Evolutionary conservation across 805 yeast genomes (phyloP).

Genomic region (Candida hungchunana): DNA sequence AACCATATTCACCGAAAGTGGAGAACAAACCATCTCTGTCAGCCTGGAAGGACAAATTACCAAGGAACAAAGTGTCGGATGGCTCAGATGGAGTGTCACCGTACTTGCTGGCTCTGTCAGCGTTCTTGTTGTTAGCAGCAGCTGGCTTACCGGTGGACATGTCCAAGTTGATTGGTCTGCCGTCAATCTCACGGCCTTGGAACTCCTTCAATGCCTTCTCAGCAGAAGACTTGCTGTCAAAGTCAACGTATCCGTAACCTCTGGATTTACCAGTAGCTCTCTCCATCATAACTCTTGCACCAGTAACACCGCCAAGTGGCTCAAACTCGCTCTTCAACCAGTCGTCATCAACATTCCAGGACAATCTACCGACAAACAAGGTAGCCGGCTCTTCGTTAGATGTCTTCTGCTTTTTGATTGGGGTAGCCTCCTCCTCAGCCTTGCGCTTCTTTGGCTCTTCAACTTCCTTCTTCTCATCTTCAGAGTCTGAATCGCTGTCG

Average conservation of each 20-base stretch:
- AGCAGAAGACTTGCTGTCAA: slow-evolving; percentile 70
- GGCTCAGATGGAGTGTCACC: slow-evolving; percentile 93
- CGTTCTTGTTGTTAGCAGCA: slow-evolving; percentile 45
- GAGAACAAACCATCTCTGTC: slow-evolving; percentile 74
- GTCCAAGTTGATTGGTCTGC: slow-evolving; percentile 93
- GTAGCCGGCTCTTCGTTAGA: slow-evolving; percentile 68
- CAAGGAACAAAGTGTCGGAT: slow-evolving; percentile 92
- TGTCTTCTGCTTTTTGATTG: slow-evolving; percentile 33
- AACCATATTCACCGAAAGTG: slow-evolving; percentile 73
- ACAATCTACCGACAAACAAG: slow-evolving; percentile 92
- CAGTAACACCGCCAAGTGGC: slow-evolving; percentile 70
- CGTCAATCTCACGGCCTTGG: slow-evolving; percentile 95
- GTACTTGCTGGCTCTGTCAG: slow-evolving; percentile 80
- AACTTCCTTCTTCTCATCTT: slow-evolving; percentile 17
- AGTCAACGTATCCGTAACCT: slow-evolving; percentile 98
- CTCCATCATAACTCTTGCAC: slow-evolving; percentile 93
- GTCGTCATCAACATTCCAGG: slow-evolving; percentile 95
- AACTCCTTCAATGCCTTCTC: slow-evolving; percentile 78
- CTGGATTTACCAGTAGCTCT: slow-evolving; percentile 88
- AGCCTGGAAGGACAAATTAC: slow-evolving; percentile 91
- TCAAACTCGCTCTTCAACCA: slow-evolving; percentile 89
- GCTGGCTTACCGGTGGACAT: slow-evolving; percentile 82
- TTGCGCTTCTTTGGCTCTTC: slow-evolving; percentile 33
- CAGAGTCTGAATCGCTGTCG: slow-evolving; percentile 15
- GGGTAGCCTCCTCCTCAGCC: slow-evolving; percentile 32